Evolutionary conservation across 2,329 filamentous ascomycete species (phyloP), one percentile per base, ranked within the genome.

Genomic region (Periconia sp.): DNA sequence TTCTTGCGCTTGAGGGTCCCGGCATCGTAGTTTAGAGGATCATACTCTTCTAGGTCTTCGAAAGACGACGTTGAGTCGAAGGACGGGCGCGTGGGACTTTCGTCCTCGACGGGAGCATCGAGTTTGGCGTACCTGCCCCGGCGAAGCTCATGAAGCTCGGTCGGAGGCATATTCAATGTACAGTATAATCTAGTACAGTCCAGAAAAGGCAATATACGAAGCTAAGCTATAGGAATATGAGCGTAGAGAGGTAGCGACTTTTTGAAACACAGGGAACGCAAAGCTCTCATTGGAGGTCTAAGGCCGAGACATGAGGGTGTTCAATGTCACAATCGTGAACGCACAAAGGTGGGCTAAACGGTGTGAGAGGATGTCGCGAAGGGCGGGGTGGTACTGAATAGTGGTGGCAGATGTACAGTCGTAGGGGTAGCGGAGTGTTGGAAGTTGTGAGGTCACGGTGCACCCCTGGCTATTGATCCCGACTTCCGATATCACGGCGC

Each of bases 41-140:
- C 77, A 59, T 78, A 71, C 51, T 78, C 77, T 57, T 78, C 76
- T 53, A 79, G 67, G 56, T 75, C 73, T 60, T 73, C 66, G 50
- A 60, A 64, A 31, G 27, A 23, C 13, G 43, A 45, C 47, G 68
- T 64, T 14, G 70, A 71, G 31, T 73, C 72, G 58, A 69, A 68
- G 47, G 75, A 76, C 54, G 63, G 66, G 59, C 74, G 61, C 49
- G 64, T 61, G 40, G 73, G 68, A 23, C 66, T 71, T 42, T 68
- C 65, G 54, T 69, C 67, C 41, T 72, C 68, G 47, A 61, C 66
- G 11, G 71, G 65, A 14, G 64, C 64, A 58, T 75, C 72, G 52
- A 75, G 61, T 47, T 64, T 62, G n/a, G 65, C 61, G 57, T 75
- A 75, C 55, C 71, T 73, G 63, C 72, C 72, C 46, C 70, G 61